Evolutionary conservation across 306 rosid genomes (phyloP).

Genomic region (Rosa rugosa): DNA sequence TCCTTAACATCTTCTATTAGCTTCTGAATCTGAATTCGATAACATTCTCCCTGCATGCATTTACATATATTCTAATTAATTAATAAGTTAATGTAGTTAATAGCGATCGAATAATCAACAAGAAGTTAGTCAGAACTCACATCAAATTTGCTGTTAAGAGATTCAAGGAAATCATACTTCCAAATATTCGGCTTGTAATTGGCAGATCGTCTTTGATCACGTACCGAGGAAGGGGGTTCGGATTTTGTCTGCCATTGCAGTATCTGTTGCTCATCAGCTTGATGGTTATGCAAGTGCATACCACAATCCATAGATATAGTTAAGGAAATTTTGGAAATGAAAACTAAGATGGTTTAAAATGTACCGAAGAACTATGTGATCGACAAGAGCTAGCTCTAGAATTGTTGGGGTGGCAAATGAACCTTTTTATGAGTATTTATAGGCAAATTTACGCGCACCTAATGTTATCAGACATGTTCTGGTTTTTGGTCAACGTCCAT

Average conservation of each 20-base stretch:
- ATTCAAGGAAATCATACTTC: constrained; percentile 40
- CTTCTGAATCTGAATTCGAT: constrained; percentile 24
- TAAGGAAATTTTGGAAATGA: no score
- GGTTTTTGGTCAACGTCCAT: neutral
- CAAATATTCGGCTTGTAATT: constrained; percentile 63
- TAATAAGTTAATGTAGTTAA: neutral
- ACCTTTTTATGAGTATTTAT: neutral
- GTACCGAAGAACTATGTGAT: neutral
- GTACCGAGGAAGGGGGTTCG: neutral
- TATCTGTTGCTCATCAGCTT: neutral
- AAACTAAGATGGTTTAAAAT: neutral
- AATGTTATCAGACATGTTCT: neutral
- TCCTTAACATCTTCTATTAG: constrained; percentile 24
- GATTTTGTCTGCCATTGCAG: neutral
- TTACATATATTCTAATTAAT: neutral
- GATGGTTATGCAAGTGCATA: neutral
- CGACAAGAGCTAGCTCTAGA: neutral
- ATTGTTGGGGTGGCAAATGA: neutral
- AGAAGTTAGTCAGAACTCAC: constrained; percentile 23
- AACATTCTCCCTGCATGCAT: constrained; percentile 36
- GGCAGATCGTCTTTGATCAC: constrained; percentile 41
- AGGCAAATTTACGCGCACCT: neutral
- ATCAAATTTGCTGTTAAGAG: constrained; percentile 41
- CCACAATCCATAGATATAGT: neutral
- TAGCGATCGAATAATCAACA: neutral